Percentiles rank a stretch among this genome's conserved stretches.
Evolutionary conservation across 2,329 filamentous ascomycete genomes (phyloP).

Genomic region (Ophiocordyceps camponoti-leonardi): DNA sequence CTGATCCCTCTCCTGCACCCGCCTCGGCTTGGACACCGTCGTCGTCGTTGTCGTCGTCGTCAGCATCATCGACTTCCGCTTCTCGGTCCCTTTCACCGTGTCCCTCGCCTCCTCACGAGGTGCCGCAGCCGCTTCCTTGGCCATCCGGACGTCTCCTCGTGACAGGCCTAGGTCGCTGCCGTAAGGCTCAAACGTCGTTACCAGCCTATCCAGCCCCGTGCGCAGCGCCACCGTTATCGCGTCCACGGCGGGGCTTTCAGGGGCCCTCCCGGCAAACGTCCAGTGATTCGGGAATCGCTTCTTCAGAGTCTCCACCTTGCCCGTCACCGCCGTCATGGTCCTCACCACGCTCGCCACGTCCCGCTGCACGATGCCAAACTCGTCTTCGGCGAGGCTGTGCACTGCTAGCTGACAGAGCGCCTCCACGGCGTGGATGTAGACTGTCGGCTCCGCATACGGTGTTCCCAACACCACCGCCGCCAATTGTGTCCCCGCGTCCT

Average conservation of each 20-base stretch:
- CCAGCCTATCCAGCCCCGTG: constrained; percentile 43
- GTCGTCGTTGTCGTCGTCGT: background rate
- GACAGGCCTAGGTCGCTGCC: constrained; percentile 52
- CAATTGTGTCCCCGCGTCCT: constrained; percentile 48
- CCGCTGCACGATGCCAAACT: constrained; percentile 69
- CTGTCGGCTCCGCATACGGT: constrained; percentile 51
- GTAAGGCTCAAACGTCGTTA: constrained; percentile 61
- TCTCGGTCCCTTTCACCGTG: background rate
- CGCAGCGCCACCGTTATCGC: constrained; percentile 48
- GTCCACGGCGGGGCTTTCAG: constrained; percentile 50
- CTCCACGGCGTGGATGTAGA: constrained; percentile 56
- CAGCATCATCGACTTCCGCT: background rate
- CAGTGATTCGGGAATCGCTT: constrained; percentile 47
- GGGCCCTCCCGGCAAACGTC: constrained; percentile 52
- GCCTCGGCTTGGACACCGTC: constrained; percentile 7
- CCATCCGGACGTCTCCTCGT: constrained; percentile 53
- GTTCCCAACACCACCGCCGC: constrained; percentile 53
- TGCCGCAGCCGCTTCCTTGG: constrained; percentile 42
- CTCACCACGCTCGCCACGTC: constrained; percentile 62
- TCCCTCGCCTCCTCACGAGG: constrained; percentile 8
- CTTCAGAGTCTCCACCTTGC: constrained; percentile 52
- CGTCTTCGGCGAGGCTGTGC: constrained; percentile 62
- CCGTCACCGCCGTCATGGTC: constrained; percentile 51
- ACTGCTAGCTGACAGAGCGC: constrained; percentile 53
- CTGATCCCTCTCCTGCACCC: constrained; percentile 6